Percentiles rank a stretch among this genome's conserved stretches.
phyloP scores from a whole-genome alignment of 495 filamentous ascomycete species.

The Corynascus novoguineensis region DNA sequence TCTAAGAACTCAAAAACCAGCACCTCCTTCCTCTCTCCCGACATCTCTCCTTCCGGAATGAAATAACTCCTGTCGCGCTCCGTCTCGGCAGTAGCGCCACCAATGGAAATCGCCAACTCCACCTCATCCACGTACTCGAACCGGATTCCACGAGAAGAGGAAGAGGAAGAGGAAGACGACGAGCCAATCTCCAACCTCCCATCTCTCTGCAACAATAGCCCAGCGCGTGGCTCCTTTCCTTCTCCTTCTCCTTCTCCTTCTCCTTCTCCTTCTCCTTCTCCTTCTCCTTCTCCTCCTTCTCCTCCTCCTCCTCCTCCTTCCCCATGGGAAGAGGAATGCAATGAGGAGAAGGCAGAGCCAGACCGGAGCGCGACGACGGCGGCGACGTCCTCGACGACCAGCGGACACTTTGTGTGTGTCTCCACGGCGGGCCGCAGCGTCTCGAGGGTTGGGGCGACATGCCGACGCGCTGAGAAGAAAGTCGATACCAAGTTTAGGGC shows the following conservation, averaged over 20 bases:
- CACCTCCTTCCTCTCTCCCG: constrained; percentile 52
- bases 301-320: neutral
- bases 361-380: constrained; percentile 61
- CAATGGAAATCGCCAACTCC: constrained; percentile 28
- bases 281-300: too few species aligned
- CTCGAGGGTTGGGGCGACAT: constrained; percentile 84
- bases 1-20: constrained; percentile 90
- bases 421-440: constrained; percentile 82
- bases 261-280: too few species aligned
- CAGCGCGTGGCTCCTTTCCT: too few species aligned
- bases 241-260: too few species aligned
- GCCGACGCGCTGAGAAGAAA: constrained; percentile 88
- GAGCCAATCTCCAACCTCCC: too few species aligned
- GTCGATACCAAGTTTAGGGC: constrained; percentile 91
- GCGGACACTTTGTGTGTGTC: constrained; percentile 64
- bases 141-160: constrained; percentile 65
- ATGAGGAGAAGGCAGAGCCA: neutral
- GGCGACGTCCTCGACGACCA: constrained; percentile 73
- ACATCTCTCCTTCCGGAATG: constrained; percentile 22
- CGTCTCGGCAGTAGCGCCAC: constrained; percentile 41
- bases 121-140: constrained; percentile 75
- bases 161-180: too few species aligned
- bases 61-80: constrained; percentile 34
- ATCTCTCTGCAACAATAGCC: too few species aligned
- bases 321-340: too few species aligned